Evolutionary conservation across 2,329 filamentous ascomycete species (phyloP).

Genomic region (Leptographium procerum): DNA sequence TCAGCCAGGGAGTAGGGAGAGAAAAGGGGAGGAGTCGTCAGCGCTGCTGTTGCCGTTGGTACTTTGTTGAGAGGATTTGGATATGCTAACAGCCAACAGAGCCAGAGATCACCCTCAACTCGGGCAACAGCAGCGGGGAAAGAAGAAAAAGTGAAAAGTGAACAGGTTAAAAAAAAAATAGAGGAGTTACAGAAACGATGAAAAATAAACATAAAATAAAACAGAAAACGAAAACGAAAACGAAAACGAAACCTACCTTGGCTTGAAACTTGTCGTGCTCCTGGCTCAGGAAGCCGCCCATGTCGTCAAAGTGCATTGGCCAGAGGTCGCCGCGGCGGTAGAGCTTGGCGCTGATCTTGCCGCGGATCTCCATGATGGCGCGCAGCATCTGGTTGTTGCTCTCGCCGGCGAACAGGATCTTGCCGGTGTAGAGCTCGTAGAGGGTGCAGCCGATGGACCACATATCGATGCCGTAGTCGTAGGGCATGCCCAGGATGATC

Average conservation of each 20-base stretch:
- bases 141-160: not conserved
- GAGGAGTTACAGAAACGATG: too few relatives aligned
- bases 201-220: not conserved
- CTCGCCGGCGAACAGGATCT: slow-evolving; percentile 88
- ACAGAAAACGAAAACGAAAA: not conserved
- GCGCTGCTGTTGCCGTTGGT: not conserved
- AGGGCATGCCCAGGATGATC: slow-evolving; percentile 92
- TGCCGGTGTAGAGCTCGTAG: slow-evolving; percentile 94
- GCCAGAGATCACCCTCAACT: too few relatives aligned
- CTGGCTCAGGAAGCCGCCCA: slow-evolving; percentile 71
- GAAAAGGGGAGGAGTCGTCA: not conserved
- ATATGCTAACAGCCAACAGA: not conserved
- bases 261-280: slow-evolving; percentile 82
- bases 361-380: slow-evolving; percentile 90
- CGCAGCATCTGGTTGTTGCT: slow-evolving; percentile 99
- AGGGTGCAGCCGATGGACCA: slow-evolving; percentile 97
- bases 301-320: slow-evolving; percentile 70
- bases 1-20: too few relatives aligned
- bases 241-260: slow-evolving; percentile 41
- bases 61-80: too few relatives aligned
- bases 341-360: slow-evolving; percentile 81
- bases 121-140: not conserved
- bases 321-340: slow-evolving; percentile 72
- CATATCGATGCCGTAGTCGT: slow-evolving; percentile 89
- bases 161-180: not conserved